Conservation (phyloP, 768 basidiomycete genomes). For the Cystobasidium tubakii region DNA sequence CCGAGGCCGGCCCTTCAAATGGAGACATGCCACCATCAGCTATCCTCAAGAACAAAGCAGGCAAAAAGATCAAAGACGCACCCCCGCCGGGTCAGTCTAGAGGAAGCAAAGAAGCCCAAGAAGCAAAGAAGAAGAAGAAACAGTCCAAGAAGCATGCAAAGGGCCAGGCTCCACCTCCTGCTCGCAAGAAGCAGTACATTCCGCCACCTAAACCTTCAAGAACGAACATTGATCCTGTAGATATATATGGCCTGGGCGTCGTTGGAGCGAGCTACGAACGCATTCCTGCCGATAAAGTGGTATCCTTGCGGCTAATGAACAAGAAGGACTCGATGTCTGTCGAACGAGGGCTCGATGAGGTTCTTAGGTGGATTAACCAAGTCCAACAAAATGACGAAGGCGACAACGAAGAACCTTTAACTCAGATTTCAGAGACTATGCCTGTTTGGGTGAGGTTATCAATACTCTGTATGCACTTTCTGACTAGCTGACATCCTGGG, state of each 20-base stretch:
- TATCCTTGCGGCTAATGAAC: conserved; percentile 28
- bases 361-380: conserved; percentile 12
- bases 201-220: conserved; percentile 31
- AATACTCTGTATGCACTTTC: background rate
- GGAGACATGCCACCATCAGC: background rate
- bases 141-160: conserved; percentile 29
- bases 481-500: background rate
- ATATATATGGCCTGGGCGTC: conserved; percentile 34
- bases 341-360: conserved; percentile 34
- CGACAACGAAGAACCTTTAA: conserved; percentile 1
- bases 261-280: conserved; percentile 14
- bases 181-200: conserved; percentile 31
- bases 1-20: background rate
- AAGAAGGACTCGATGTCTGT: conserved; percentile 38
- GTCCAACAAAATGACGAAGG: background rate
- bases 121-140: conserved; percentile 25
- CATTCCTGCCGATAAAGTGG: conserved; percentile 22
- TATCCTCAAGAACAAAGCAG: conserved; percentile 8
- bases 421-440: conserved; percentile 3
- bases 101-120: background rate
- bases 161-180: conserved; percentile 28
- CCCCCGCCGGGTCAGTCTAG: background rate
- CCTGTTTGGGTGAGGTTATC: conserved; percentile 35
- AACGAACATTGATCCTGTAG: conserved; percentile 31
- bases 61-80: conserved; percentile 12